phyloP scores from a whole-genome alignment of 495 filamentous ascomycete species.

The Penicillium desertorum region DNA sequence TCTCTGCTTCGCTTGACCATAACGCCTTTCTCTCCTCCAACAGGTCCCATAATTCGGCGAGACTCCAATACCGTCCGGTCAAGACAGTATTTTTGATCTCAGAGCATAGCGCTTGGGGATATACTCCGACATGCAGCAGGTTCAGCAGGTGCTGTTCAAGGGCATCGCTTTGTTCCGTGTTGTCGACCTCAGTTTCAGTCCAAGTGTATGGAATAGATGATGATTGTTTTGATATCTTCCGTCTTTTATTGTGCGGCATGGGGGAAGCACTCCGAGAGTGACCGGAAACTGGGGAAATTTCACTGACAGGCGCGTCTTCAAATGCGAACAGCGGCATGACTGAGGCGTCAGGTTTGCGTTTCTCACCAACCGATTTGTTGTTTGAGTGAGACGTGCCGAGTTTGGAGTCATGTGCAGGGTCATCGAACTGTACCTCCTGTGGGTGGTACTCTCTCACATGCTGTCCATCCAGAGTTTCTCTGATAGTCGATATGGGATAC shows the following conservation, averaged over 20 bases:
- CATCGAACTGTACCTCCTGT: neutral
- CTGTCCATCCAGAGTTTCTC: neutral
- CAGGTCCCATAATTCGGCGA: slow-evolving; percentile 29
- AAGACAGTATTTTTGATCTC: neutral
- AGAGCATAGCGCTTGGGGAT: neutral
- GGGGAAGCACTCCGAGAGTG: neutral
- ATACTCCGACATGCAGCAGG: slow-evolving; percentile 20
- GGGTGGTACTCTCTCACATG: neutral
- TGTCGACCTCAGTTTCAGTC: slow-evolving; percentile 12
- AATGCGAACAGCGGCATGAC: neutral
- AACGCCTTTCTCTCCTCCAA: slow-evolving; percentile 20
- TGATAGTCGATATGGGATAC: neutral
- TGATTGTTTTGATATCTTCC: neutral
- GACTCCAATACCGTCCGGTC: slow-evolving; percentile 18
- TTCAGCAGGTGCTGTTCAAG: slow-evolving; percentile 22
- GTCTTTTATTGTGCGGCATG: neutral
- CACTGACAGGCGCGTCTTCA: neutral
- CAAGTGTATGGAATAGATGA: slow-evolving; percentile 21
- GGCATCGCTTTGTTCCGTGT: neutral
- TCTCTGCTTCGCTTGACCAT: slow-evolving; percentile 14
- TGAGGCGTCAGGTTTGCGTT: neutral
- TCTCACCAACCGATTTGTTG: neutral
- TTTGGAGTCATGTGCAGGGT: neutral
- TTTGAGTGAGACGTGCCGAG: neutral
- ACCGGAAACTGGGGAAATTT: neutral